Evolutionary conservation across 2,329 filamentous ascomycete genomes (phyloP), one percentile per base, ranked within the genome.

Genomic region (Penicillium digitatum): DNA sequence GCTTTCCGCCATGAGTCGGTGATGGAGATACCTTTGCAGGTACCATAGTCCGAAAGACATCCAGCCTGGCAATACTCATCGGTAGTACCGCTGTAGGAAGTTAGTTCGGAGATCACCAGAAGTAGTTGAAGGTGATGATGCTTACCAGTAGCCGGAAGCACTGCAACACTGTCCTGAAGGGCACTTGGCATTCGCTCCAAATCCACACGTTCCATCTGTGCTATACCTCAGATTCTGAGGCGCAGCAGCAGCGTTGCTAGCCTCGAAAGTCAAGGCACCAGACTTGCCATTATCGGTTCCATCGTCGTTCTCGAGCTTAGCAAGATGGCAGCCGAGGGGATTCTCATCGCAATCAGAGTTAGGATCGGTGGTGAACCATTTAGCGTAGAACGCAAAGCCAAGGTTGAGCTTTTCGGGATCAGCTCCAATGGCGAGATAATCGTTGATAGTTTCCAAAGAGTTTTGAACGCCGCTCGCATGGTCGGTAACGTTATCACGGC

Each of bases 311-410:
- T 89, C 86, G 55, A 87, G 78, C 3, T 76, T 67, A 12, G 79
- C 78, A 0, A 84, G 83, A 5, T 79, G 76, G 67, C 86, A 89
- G 24, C 83, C 84, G 7, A 86, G 69, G 0, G 84, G 78, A 3
- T 73, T 56, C 1, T 69, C 57, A 2, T 65, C 63, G 63, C 82
- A 85, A 16, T 76, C 70, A 42, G 66, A 76, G 0, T 76, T 68
- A 6, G 79, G 74, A 47, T 80, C 75, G 2, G 81, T 83, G 47
- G 73, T 77, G 72, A 87, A 88, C 72, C 80, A 89, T 66, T 88
- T 89, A 44, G 82, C 81, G 68, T 89, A 89, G 66, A 86, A 88
- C 3, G 84, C 83, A 51, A 89, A 81, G 0, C 87, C 86, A 3
- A 88, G 76, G 58, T 86, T 87, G 44, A 87, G 76, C 68, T 83